Evolutionary conservation across 768 basidiomycete genomes (phyloP).

Genomic region (Tylopilus sp.): DNA sequence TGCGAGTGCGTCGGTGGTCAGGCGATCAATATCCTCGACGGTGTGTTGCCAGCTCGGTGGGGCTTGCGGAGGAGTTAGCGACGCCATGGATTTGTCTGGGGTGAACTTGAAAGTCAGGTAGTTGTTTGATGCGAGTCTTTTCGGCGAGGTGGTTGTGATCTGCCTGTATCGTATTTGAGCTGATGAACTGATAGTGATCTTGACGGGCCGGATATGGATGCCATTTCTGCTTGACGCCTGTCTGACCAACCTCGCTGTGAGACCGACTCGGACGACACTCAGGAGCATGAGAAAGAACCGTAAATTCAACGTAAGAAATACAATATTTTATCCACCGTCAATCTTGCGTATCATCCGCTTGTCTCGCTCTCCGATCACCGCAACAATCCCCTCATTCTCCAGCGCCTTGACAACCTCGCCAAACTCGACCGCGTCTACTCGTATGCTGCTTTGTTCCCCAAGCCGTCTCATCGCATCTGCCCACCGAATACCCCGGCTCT

Average conservation of each 20-base stretch:
- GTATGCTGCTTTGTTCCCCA: slow-evolving; percentile 80
- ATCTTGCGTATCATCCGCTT: slow-evolving; percentile 74
- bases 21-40: slow-evolving; percentile 52
- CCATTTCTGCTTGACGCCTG: neutral
- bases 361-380: slow-evolving; percentile 85
- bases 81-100: slow-evolving; percentile 34
- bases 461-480: slow-evolving; percentile 74
- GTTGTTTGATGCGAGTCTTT: neutral
- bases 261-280: too few species aligned
- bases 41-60: slow-evolving; percentile 69
- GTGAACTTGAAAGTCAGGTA: slow-evolving; percentile 5
- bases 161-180: too few species aligned
- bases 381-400: slow-evolving; percentile 84
- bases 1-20: slow-evolving; percentile 60
- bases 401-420: slow-evolving; percentile 69
- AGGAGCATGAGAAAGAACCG: too few species aligned
- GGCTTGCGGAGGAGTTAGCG: slow-evolving; percentile 61
- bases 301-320: slow-evolving; percentile 2
- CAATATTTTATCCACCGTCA: slow-evolving; percentile 36
- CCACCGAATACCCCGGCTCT: slow-evolving; percentile 70
- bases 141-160: neutral
- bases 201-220: slow-evolving; percentile 18
- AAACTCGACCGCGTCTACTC: slow-evolving; percentile 79
- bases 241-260: too few species aligned
- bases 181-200: too few species aligned